These are phyloP conservation scores for Vaccinium macrocarpon DNA, from an alignment of 148 eudicot species.

Conservation along the genomic window DNA sequence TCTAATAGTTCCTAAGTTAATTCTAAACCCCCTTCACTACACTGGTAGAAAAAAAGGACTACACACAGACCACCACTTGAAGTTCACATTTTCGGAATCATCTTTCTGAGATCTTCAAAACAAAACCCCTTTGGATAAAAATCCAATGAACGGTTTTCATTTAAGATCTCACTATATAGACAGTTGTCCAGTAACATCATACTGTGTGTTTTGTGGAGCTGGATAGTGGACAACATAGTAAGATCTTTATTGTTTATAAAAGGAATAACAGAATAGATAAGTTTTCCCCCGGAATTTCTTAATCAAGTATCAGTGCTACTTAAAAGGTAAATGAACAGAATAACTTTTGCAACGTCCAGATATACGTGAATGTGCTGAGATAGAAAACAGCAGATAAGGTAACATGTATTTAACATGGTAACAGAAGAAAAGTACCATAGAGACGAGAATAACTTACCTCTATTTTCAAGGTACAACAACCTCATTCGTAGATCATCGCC, in stretches of 20 bases:
- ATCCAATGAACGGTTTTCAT: neutral
- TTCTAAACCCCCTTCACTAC: too few relatives aligned
- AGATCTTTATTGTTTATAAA: neutral
- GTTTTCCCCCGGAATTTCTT: neutral
- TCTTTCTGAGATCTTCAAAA: neutral
- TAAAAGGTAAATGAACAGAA: neutral
- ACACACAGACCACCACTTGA: neutral
- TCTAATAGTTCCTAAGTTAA: too few relatives aligned
- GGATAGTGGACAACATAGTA: neutral
- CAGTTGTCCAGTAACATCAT: neutral
- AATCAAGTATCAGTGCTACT: neutral
- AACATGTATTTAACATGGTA: neutral
- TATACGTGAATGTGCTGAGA: neutral
- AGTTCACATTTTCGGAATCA: neutral
- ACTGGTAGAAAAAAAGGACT: too few relatives aligned
- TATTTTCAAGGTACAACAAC: conserved; percentile 80
- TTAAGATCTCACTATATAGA: neutral
- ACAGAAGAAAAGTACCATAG: neutral
- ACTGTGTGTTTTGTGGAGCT: neutral
- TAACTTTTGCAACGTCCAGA: neutral
- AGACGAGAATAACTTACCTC: conserved; percentile 49
- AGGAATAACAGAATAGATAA: neutral
- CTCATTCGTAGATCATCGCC: conserved; percentile 75
- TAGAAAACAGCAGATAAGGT: neutral
- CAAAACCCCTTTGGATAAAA: neutral